Percentiles rank a stretch among this genome's conserved stretches.
phyloP scores from a whole-genome alignment of 2,329 filamentous ascomycete species.

The Teratosphaeria zuluensis region DNA sequence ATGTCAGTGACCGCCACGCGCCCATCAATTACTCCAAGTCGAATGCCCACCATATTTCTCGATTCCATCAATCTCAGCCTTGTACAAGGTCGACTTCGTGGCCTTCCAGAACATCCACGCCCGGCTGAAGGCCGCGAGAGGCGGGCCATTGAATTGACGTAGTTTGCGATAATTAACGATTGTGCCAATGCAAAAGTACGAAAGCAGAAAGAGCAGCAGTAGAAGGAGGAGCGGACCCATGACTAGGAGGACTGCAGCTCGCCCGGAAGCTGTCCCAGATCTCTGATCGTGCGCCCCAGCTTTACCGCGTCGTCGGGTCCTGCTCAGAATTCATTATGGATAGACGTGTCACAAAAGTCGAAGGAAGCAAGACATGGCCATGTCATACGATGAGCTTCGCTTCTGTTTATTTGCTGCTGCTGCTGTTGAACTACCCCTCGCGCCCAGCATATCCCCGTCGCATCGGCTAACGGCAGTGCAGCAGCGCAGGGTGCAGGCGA shows the following conservation, averaged over 20 bases:
- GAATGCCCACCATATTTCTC: conserved; percentile 16
- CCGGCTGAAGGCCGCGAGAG: conserved; percentile 13
- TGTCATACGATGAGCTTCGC: too few species aligned
- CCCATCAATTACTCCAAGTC: neutral
- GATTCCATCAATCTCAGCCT: conserved; percentile 15
- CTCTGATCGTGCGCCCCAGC: neutral
- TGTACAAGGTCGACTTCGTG: conserved; percentile 9
- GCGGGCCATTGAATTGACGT: conserved; percentile 19
- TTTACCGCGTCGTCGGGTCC: neutral
- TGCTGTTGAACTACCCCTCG: too few species aligned
- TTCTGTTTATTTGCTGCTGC: too few species aligned
- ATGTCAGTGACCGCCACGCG: conserved; percentile 1
- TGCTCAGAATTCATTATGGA: neutral
- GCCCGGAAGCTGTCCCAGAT: neutral
- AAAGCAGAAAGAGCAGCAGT: neutral
- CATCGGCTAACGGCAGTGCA: too few species aligned
- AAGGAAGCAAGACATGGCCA: too few species aligned
- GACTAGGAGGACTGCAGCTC: neutral
- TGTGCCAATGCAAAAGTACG: conserved; percentile 10
- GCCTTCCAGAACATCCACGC: conserved; percentile 22
- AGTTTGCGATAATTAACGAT: conserved; percentile 17
- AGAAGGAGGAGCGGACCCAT: neutral
- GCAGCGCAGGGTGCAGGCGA: too few species aligned
- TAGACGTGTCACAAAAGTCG: neutral
- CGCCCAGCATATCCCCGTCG: too few species aligned